phyloP scores from a whole-genome alignment of 768 basidiomycete species.

The Hericium alpestre region DNA sequence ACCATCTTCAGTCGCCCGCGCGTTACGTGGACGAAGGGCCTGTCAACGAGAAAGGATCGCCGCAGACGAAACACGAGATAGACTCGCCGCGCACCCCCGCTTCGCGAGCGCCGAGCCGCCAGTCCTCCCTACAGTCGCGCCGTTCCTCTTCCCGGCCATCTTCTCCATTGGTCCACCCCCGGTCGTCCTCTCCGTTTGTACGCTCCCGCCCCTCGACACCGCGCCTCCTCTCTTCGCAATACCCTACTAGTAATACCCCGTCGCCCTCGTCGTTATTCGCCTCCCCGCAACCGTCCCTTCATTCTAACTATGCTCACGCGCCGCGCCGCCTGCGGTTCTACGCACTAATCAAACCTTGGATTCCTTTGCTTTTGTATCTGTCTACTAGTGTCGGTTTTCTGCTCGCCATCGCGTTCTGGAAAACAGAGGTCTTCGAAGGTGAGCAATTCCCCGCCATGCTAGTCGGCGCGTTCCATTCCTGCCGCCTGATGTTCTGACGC shows the following conservation, averaged over 20 bases:
- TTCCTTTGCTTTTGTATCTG: slow-evolving; percentile 68
- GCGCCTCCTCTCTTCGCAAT: neutral
- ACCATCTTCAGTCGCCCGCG: slow-evolving; percentile 19
- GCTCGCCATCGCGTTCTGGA: slow-evolving; percentile 75
- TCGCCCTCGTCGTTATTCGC: slow-evolving; percentile 7
- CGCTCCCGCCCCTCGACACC: neutral
- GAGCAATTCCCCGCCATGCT: slow-evolving; percentile 23
- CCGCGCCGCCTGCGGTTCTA: slow-evolving; percentile 16
- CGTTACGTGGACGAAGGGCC: slow-evolving; percentile 21
- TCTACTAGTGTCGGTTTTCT: slow-evolving; percentile 71
- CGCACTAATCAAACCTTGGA: slow-evolving; percentile 60
- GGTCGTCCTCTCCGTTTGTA: neutral
- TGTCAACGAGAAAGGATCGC: neutral
- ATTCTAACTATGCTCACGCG: slow-evolving; percentile 10
- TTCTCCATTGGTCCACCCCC: neutral
- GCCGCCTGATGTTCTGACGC: slow-evolving; percentile 6
- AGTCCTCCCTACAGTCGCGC: neutral
- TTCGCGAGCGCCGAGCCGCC: neutral
- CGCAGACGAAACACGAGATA: neutral
- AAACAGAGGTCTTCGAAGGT: slow-evolving; percentile 75
- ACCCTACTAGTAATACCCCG: neutral
- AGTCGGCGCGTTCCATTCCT: neutral
- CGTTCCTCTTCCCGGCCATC: neutral
- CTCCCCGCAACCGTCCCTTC: slow-evolving; percentile 10
- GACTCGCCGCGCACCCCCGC: neutral